phyloP scores from a whole-genome alignment of 495 filamentous ascomycete species.

The Podospora pseudoanserina region DNA sequence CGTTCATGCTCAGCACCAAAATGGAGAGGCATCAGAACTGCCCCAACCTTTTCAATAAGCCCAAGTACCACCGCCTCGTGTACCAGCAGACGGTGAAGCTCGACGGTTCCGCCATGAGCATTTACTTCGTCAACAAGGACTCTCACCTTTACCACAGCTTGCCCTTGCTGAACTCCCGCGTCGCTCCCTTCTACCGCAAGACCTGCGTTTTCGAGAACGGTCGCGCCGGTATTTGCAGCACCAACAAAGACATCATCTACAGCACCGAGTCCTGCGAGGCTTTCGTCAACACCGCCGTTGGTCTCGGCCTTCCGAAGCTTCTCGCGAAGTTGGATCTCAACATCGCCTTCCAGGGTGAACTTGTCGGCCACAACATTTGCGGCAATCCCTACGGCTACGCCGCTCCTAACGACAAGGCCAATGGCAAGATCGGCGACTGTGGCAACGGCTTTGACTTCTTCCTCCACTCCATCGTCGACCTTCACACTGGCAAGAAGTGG shows the following conservation, averaged over 20 bases:
- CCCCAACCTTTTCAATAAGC: conserved; percentile 30
- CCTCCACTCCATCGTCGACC: conserved; percentile 24
- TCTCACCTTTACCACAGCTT: conserved; percentile 14
- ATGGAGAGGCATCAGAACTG: conserved; percentile 28
- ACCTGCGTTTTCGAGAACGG: conserved; percentile 17
- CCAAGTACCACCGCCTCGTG: conserved; percentile 15
- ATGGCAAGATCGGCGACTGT: not conserved
- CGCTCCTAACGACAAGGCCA: not conserved
- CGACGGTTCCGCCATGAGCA: conserved; percentile 25
- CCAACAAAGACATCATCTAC: conserved; percentile 17
- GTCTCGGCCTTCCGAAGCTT: conserved; percentile 11
- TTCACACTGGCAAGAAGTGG: conserved; percentile 16
- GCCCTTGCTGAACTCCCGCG: not conserved
- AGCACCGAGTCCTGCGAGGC: not conserved
- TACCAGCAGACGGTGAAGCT: conserved; percentile 31
- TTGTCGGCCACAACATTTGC: conserved; percentile 24
- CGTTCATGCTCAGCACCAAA: conserved; percentile 24
- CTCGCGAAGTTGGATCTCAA: conserved; percentile 6
- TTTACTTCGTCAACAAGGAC: conserved; percentile 22
- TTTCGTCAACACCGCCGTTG: conserved; percentile 21
- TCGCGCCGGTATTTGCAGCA: conserved; percentile 30
- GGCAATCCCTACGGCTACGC: conserved; percentile 25
- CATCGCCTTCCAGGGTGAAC: conserved; percentile 32
- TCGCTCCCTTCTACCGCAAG: not conserved
- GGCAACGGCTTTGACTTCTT: conserved; percentile 20